Conservation (phyloP, 495 filamentous ascomycete species). For the Aspergillus funiculosus region DNA sequence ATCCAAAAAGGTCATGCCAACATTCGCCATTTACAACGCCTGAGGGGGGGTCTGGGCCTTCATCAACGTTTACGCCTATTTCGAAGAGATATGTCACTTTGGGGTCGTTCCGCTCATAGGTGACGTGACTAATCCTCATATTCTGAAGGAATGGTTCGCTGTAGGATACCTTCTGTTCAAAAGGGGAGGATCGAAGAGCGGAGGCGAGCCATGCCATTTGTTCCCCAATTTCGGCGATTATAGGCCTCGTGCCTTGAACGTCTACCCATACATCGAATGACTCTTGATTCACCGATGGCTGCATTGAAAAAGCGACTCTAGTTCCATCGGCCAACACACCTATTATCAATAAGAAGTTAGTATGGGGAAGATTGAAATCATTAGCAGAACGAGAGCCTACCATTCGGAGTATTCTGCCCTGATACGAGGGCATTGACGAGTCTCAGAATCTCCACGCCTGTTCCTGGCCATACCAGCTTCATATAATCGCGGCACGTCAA, state of each 20-base stretch:
- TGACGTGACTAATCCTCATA: background rate
- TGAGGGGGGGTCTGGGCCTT: too few species aligned
- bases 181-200: slow-evolving; percentile 4
- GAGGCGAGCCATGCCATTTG: slow-evolving; percentile 7
- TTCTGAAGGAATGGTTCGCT: slow-evolving; percentile 3
- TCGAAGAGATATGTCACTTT: background rate
- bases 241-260: background rate
- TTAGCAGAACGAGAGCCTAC: too few species aligned
- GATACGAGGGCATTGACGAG: slow-evolving; percentile 12
- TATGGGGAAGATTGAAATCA: too few species aligned
- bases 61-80: too few species aligned
- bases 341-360: too few species aligned
- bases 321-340: background rate
- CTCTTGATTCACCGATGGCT: background rate
- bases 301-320: background rate
- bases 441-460: slow-evolving; percentile 11
- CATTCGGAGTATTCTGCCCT: too few species aligned
- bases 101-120: background rate
- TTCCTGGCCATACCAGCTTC: slow-evolving; percentile 28
- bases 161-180: background rate
- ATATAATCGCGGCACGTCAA: slow-evolving; percentile 27
- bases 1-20: slow-evolving; percentile 32
- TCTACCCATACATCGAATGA: background rate
- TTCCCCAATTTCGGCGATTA: slow-evolving; percentile 10
- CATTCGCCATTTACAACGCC: slow-evolving; percentile 32